Evolutionary conservation across 1,139 yeast genomes (phyloP), one percentile per base, ranked within the genome.

Genomic region (Sugiyamaella castrensis): DNA sequence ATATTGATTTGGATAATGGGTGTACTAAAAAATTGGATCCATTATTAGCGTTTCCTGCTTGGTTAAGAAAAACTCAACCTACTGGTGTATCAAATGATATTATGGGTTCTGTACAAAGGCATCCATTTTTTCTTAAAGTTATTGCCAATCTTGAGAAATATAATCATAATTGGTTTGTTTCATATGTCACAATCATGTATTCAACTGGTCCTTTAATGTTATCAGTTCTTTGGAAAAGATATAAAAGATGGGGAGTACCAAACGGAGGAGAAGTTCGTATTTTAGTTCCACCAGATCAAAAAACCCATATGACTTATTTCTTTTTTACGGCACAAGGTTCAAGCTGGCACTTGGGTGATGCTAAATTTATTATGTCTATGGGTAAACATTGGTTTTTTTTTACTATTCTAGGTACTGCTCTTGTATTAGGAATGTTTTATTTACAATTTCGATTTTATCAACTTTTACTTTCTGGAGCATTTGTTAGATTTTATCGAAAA

Each of bases 71-170:
- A 64, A 88, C 97, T 0, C 70, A 79, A 5, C 97, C 97, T 29
- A 84, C 95, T 0, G 97, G 96, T 48, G 81, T 89, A 47, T 86
- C 95, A 12, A 89, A 89, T 67, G 96, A 89, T 66, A 91, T 88
- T 19, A 85, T 89, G 95, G 96, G 95, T 9, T 71, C 92, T 1
- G 81, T 84, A 11, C 95, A 95, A 32, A 73, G 75, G 46, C 97
- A 89, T 68, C 95, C 96, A 1, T 87, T 88, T 69, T 87, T 87
- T 71, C 65, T 74, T 47, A 82, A 83, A 63, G 85, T 77, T 16
- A 76, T 87, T 56, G 82, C 82, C 55, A 77, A 76, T 47, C 73
- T 89, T 53, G 69, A 79, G 54, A 73, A 68, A 45, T 87, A 85
- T 67, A 51, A 60, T 52, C 56, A 52, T 32, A 57, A 57, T 53